A percentile compares a stretch with the other conserved stretches of the same genome.
Evolutionary conservation across 495 filamentous ascomycete species (phyloP).

Genomic region (Trichoderma reesei): DNA sequence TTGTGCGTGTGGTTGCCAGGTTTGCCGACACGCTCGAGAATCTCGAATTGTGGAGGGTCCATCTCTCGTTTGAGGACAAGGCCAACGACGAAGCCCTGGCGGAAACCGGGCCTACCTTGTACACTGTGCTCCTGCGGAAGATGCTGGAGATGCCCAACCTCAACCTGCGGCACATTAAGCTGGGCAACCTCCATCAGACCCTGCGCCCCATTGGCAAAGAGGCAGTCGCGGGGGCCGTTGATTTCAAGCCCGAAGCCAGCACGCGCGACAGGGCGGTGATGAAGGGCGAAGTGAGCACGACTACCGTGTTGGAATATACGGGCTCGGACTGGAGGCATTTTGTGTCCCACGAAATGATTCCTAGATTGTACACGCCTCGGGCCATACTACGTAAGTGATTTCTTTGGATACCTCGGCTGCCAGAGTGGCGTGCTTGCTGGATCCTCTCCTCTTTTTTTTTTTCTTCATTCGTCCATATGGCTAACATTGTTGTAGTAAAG

Average conservation of each 20-base stretch:
- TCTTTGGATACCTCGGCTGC: too few species aligned
- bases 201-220: neutral
- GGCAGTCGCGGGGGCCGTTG: neutral
- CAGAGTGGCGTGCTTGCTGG: too few species aligned
- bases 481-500: too few species aligned
- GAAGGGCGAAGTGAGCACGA: neutral
- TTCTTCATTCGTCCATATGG: too few species aligned
- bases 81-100: neutral
- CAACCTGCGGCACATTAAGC: slow-evolving; percentile 8
- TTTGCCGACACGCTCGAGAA: slow-evolving; percentile 25
- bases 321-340: slow-evolving; percentile 8
- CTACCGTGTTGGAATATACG: neutral
- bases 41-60: slow-evolving; percentile 26
- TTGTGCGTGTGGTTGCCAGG: slow-evolving; percentile 26
- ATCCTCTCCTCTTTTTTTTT: too few species aligned
- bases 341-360: neutral
- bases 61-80: slow-evolving; percentile 7
- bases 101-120: slow-evolving; percentile 16
- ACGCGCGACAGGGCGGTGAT: neutral
- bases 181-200: neutral
- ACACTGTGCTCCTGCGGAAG: slow-evolving; percentile 15
- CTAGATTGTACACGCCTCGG: too few species aligned
- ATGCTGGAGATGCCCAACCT: slow-evolving; percentile 14
- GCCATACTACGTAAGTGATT: too few species aligned
- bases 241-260: neutral